These are phyloP conservation scores for Raffaelea ambrosiae DNA, from an alignment of 2,329 filamentous ascomycete genomes.

Conservation along the genomic window DNA sequence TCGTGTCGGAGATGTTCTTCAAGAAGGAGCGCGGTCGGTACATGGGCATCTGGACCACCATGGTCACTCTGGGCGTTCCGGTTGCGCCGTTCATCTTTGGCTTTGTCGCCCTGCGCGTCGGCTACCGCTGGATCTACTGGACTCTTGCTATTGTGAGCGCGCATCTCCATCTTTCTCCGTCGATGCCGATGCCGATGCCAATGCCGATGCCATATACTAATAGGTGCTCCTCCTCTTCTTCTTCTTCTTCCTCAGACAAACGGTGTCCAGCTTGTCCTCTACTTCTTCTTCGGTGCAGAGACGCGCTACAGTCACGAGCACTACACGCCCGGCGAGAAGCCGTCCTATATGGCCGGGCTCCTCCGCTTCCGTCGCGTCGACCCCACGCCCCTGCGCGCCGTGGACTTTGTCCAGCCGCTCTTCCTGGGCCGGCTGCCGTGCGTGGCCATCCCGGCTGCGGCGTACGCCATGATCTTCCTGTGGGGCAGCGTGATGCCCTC, in stretches of 20 bases:
- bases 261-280: slow-evolving; percentile 45
- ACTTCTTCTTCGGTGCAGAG: slow-evolving; percentile 46
- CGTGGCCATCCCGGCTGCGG: slow-evolving; percentile 39
- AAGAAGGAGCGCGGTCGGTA: slow-evolving; percentile 43
- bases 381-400: slow-evolving; percentile 34
- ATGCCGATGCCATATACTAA: no score
- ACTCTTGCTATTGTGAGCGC: slow-evolving; percentile 41
- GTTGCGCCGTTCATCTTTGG: slow-evolving; percentile 28
- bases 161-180: background rate
- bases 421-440: slow-evolving; percentile 32
- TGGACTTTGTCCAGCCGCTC: slow-evolving; percentile 43
- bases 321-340: slow-evolving; percentile 19
- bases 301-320: slow-evolving; percentile 41
- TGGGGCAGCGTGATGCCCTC: slow-evolving; percentile 44
- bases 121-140: slow-evolving; percentile 53
- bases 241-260: slow-evolving; percentile 32
- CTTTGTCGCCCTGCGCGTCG: slow-evolving; percentile 39
- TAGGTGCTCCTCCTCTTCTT: background rate
- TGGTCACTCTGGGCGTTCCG: slow-evolving; percentile 20
- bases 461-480: slow-evolving; percentile 50
- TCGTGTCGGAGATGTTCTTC: slow-evolving; percentile 51
- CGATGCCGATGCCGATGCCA: background rate
- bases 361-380: slow-evolving; percentile 41
- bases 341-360: slow-evolving; percentile 33
- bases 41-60: slow-evolving; percentile 48